These are phyloP conservation scores for Aspergillus nidulans DNA, from an alignment of 495 filamentous ascomycete genomes.

Conservation along the genomic window DNA sequence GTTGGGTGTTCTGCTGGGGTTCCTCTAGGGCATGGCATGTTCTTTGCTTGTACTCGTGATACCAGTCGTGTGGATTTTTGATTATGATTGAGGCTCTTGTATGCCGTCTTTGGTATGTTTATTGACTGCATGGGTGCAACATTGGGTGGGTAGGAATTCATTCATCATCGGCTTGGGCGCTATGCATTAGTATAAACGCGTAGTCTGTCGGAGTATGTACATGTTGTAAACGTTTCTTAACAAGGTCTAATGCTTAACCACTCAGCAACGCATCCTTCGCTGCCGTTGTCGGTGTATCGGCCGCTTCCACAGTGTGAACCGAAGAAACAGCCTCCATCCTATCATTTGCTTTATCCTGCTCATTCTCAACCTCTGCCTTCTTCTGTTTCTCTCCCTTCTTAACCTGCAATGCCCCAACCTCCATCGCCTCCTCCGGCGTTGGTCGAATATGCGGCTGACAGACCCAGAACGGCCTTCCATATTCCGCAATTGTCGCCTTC, in stretches of 20 bases:
- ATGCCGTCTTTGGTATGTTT: not conserved
- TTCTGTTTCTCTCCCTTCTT: slow-evolving; percentile 50
- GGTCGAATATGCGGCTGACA: slow-evolving; percentile 89
- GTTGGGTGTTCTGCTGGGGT: slow-evolving; percentile 1
- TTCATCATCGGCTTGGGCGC: not conserved
- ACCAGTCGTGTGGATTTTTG: slow-evolving; percentile 1
- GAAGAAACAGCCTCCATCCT: slow-evolving; percentile 14
- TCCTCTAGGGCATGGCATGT: not conserved
- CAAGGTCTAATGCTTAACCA: slow-evolving; percentile 19
- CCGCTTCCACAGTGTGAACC: slow-evolving; percentile 6
- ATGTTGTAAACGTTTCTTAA: not conserved
- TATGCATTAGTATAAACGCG: slow-evolving; percentile 5
- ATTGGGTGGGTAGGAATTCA: not conserved
- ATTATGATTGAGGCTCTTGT: not conserved
- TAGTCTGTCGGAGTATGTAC: slow-evolving; percentile 9
- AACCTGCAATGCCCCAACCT: slow-evolving; percentile 68
- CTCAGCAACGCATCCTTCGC: slow-evolving; percentile 36
- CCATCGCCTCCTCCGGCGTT: slow-evolving; percentile 80
- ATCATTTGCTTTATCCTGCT: slow-evolving; percentile 5
- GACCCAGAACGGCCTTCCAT: slow-evolving; percentile 83
- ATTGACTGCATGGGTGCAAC: not conserved
- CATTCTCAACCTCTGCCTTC: slow-evolving; percentile 17
- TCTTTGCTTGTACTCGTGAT: slow-evolving; percentile 1
- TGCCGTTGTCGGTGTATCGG: slow-evolving; percentile 17
- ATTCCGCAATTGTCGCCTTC: slow-evolving; percentile 60